Evolutionary conservation across 371 early-diverging fungal species (phyloP).

Genomic region (Phascolomyces articulosus): DNA sequence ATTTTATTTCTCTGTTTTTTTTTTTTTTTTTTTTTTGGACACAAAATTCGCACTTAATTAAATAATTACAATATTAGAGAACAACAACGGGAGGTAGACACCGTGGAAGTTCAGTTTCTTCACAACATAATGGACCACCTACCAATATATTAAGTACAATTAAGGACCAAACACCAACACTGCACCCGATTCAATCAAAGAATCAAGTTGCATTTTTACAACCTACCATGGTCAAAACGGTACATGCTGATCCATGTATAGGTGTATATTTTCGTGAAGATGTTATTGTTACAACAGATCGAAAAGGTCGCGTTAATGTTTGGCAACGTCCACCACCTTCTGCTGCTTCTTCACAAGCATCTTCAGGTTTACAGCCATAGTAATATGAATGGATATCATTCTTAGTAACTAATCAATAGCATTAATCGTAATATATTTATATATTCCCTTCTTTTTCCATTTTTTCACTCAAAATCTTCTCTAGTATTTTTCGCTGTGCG

Average conservation of each 20-base stretch:
- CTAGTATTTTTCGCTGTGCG: too few species aligned
- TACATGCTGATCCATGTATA: constrained; percentile 78
- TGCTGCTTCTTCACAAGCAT: neutral
- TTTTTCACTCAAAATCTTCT: too few species aligned
- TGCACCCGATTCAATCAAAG: constrained; percentile 69
- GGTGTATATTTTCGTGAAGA: constrained; percentile 83
- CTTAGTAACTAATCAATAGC: too few species aligned
- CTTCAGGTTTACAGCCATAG: neutral
- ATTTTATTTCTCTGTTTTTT: too few species aligned
- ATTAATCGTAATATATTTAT: too few species aligned
- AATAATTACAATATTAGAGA: neutral
- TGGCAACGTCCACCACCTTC: constrained; percentile 74
- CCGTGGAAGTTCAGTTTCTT: constrained; percentile 46
- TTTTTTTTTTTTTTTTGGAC: too few species aligned
- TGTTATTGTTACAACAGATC: constrained; percentile 83
- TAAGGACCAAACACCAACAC: constrained; percentile 21
- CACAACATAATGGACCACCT: constrained; percentile 24
- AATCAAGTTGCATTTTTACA: constrained; percentile 80
- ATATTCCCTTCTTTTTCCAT: too few species aligned
- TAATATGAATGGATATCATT: too few species aligned
- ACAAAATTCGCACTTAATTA: too few species aligned
- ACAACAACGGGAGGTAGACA: constrained; percentile 25
- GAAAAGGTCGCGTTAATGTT: constrained; percentile 75
- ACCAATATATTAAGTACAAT: constrained; percentile 26
- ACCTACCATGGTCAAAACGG: constrained; percentile 73